A percentile compares a stretch with the other conserved stretches of the same genome.
phyloP scores from a whole-genome alignment of 805 yeast species.

The Ogataea nonfermentans region DNA sequence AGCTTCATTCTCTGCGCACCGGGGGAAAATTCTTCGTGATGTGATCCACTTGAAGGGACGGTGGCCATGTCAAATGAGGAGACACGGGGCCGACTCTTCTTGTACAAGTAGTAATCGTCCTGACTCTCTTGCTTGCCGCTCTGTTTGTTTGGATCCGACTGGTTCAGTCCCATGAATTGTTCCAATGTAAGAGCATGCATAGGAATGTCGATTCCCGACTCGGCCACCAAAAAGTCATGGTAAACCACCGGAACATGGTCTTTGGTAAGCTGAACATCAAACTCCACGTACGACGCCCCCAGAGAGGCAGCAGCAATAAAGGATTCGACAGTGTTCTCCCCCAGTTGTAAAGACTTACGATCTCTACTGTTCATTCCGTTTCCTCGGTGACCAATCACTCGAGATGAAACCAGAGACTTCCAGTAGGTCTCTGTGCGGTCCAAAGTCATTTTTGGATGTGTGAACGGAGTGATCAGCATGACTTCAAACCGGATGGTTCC shows the following conservation, averaged over 20 bases:
- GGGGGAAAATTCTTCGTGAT: constrained; percentile 34
- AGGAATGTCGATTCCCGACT: constrained; percentile 93
- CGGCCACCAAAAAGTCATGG: constrained; percentile 93
- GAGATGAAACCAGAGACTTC: constrained; percentile 83
- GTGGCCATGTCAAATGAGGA: constrained; percentile 26
- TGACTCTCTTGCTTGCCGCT: constrained; percentile 22
- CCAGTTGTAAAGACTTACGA: constrained; percentile 79
- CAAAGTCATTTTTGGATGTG: constrained; percentile 65
- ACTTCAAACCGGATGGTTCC: constrained; percentile 79
- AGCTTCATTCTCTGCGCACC: constrained; percentile 67
- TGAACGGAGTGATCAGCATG: constrained; percentile 67
- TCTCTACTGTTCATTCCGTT: constrained; percentile 79
- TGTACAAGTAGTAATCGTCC: constrained; percentile 33
- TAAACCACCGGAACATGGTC: constrained; percentile 90
- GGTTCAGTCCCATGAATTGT: constrained; percentile 68
- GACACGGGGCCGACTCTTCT: constrained; percentile 37
- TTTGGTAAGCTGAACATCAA: constrained; percentile 92
- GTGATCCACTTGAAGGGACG: constrained; percentile 1
- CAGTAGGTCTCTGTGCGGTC: constrained; percentile 77
- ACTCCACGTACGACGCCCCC: constrained; percentile 96
- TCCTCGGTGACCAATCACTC: constrained; percentile 96
- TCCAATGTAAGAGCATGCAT: constrained; percentile 91
- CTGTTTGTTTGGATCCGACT: constrained; percentile 20
- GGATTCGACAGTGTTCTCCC: constrained; percentile 93
- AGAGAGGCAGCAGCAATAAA: constrained; percentile 94